Evolutionary conservation across 352 stramenopile species (phyloP).

Genomic region (Chrysophaeum taylorii): DNA sequence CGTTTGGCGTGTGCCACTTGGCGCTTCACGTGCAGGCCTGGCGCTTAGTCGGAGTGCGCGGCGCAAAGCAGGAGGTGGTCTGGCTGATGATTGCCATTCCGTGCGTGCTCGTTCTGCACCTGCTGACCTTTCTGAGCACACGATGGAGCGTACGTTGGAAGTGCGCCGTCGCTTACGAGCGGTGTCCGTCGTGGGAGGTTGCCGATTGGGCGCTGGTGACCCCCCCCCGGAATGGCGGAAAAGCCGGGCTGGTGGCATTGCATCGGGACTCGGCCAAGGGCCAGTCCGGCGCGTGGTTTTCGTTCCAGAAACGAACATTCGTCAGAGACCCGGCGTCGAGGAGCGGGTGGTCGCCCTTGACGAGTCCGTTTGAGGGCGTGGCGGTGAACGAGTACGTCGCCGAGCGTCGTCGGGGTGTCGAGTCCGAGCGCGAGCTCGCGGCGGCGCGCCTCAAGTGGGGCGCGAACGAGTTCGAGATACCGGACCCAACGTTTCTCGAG

Average conservation of each 20-base stretch:
- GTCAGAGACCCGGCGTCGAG: not conserved
- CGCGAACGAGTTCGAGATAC: conserved; percentile 84
- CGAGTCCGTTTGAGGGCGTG: not conserved
- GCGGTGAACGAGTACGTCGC: not conserved
- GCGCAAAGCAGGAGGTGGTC: too few relatives aligned
- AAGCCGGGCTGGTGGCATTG: not conserved
- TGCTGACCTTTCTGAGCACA: not conserved
- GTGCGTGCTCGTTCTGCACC: not conserved
- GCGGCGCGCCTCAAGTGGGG: conserved; percentile 34
- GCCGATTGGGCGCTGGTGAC: not conserved
- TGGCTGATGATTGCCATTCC: too few relatives aligned
- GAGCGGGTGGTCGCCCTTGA: not conserved
- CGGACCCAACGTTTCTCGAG: conserved; percentile 81
- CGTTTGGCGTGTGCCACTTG: too few relatives aligned
- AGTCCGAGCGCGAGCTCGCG: not conserved
- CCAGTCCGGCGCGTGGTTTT: not conserved
- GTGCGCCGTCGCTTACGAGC: not conserved
- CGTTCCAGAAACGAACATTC: not conserved
- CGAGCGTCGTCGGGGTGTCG: not conserved
- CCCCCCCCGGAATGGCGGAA: too few relatives aligned
- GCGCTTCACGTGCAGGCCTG: too few relatives aligned
- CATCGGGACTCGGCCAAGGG: not conserved
- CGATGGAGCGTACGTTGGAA: not conserved
- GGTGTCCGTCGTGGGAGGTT: too few relatives aligned
- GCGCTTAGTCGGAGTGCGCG: too few relatives aligned